Base-by-base conservation (phyloP, 2,329 filamentous ascomycete genomes). In the Domatiomyces globalis region DNA sequence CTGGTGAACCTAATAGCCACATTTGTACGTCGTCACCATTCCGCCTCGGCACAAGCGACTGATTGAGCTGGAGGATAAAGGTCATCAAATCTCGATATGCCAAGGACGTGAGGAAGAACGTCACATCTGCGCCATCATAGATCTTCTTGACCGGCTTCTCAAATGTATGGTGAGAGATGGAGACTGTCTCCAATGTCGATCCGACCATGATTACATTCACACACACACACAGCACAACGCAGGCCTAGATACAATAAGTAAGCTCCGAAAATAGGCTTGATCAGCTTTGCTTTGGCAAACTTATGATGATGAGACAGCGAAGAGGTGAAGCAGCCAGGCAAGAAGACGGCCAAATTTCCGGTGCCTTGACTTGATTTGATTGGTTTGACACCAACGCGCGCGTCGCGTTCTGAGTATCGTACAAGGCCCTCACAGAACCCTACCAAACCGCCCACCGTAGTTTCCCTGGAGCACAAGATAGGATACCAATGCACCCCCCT, bases 11-110 rank as follows among this genome's bases (percentile, higher is more conserved):
- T 29, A 71, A 54, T 4, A 61, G 58, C 73, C 77, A 82, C n/a
- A 75, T 73, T 57, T 78, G 76, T 44, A 71, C 64, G 44, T 45
- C 49, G 36, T 55, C 52, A 6, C 56, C 57, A 2, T 63, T 60
- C 58, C 76, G 81, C 18, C 79, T 73, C 0, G 90, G 89, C 58
- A 90, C 85, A 69, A 96, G 80, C 9, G 89, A 78, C 52, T 83
- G 80, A 66, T 95, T 96, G 47, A 98, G 80, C 69, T 96, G 92
- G 58, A 94, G 75, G 46, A 96, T 72, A 66, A 95, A 96, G 46
- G 79, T 77, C 67, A 87, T 84, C 50, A 98, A 85, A 64, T 95
- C 87, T 53, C 80, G 77, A 69, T 96, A 95, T 45, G 87, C 92
- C 59, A 78, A 79, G 47, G 86, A 88, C 7, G 76, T 77, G 49